Percentiles rank a stretch among this genome's conserved stretches.
These are phyloP conservation scores for Psidium guajava DNA, from an alignment of 345 rosid species.

Conservation along the genomic window DNA sequence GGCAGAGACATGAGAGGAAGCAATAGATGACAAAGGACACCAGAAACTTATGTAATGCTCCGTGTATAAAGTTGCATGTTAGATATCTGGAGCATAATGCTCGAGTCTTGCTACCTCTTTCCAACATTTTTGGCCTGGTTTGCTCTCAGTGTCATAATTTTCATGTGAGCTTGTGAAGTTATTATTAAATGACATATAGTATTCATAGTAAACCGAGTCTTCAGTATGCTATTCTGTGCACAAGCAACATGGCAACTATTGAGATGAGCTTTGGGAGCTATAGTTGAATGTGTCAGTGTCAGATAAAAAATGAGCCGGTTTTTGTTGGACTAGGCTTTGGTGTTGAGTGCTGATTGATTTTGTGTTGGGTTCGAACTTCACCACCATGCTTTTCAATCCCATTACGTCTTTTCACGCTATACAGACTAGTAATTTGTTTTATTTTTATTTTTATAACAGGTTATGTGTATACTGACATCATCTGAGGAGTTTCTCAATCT, in stretches of 20 bases:
- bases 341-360: neutral
- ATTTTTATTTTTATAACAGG: slow-evolving; percentile 24
- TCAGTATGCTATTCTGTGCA: neutral
- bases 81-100: neutral
- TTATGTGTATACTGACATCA: slow-evolving; percentile 53
- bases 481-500: slow-evolving; percentile 62
- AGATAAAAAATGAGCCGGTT: neutral
- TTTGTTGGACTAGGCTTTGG: neutral
- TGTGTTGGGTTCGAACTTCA: neutral
- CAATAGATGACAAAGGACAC: neutral
- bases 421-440: neutral
- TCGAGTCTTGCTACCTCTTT: neutral
- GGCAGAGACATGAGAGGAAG: neutral
- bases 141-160: neutral
- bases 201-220: neutral
- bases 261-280: neutral
- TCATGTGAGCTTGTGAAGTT: neutral
- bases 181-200: neutral
- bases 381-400: neutral
- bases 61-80: neutral
- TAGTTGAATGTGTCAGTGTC: neutral
- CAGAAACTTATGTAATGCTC: neutral
- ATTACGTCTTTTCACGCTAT: neutral
- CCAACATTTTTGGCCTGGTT: neutral
- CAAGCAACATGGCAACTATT: neutral